A percentile compares a stretch with the other conserved stretches of the same genome.
Conservation (phyloP, 352 stramenopile species). For the Thraustotheca clavata region DNA sequence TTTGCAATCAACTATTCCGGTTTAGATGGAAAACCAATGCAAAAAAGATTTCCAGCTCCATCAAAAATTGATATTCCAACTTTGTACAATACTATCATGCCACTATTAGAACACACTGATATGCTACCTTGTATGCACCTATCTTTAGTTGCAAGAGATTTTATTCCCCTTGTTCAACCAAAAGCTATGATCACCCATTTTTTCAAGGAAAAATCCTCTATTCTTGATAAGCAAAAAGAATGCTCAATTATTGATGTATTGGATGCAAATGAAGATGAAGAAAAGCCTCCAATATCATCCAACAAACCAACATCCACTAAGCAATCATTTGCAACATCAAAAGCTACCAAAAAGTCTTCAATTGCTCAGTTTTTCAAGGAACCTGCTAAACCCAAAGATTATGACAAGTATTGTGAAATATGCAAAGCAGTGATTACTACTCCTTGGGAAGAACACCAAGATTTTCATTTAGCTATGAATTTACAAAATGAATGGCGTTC, state of each 20-base stretch:
- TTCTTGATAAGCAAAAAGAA: neutral
- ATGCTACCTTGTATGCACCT: slow-evolving; percentile 54
- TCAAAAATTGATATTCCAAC: slow-evolving; percentile 33
- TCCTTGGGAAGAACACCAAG: slow-evolving; percentile 35
- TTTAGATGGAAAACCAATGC: neutral
- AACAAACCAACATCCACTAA: slow-evolving; percentile 8
- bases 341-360: neutral
- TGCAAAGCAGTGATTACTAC: slow-evolving; percentile 32
- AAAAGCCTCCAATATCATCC: neutral
- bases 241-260: neutral
- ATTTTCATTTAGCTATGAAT: slow-evolving; percentile 50
- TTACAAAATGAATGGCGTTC: slow-evolving; percentile 18
- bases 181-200: slow-evolving; percentile 58
- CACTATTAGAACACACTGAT: slow-evolving; percentile 37
- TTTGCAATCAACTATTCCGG: slow-evolving; percentile 31
- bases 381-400: slow-evolving; percentile 19
- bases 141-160: slow-evolving; percentile 60
- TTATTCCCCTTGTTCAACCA: slow-evolving; percentile 38
- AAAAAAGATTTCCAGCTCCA: slow-evolving; percentile 32
- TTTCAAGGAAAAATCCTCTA: slow-evolving; percentile 34
- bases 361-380: neutral
- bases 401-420: slow-evolving; percentile 28
- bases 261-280: neutral
- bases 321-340: neutral
- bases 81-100: slow-evolving; percentile 40